Percentiles rank a stretch among this genome's conserved stretches.
Conservation (phyloP, 139 green algal species). For the Picochlorum sp. region DNA sequence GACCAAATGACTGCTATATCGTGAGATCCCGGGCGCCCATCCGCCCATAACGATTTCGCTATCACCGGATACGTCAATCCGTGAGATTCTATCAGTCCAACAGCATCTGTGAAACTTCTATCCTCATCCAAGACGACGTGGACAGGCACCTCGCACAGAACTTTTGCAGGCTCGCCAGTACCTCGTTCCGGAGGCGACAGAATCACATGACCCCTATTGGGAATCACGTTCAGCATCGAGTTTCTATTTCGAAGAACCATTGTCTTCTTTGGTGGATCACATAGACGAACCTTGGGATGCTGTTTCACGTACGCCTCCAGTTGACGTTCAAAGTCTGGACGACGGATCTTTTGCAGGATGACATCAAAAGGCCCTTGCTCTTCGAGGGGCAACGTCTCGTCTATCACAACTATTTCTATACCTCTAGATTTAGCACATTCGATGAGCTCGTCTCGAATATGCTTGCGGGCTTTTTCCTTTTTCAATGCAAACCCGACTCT, state of each 20-base stretch:
- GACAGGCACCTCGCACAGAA: conserved; percentile 12
- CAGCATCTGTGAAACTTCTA: conserved; percentile 15
- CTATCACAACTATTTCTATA: conserved; percentile 43
- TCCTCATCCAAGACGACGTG: conserved; percentile 14
- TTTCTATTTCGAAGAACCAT: conserved; percentile 22
- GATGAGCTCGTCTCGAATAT: conserved; percentile 43
- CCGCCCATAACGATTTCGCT: conserved; percentile 72
- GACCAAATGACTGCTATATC: conserved; percentile 45
- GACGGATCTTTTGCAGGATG: conserved; percentile 67
- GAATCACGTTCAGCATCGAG: conserved; percentile 20
- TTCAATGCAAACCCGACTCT: conserved; percentile 22
- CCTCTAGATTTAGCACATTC: conserved; percentile 23
- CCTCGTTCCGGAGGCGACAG: not conserved
- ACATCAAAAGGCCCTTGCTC: conserved; percentile 55
- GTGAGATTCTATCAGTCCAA: conserved; percentile 14
- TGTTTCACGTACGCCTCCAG: conserved; percentile 43
- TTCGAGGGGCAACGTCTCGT: conserved; percentile 35
- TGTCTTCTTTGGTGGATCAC: conserved; percentile 15
- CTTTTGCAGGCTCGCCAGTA: not conserved
- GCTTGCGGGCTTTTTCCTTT: conserved; percentile 32
- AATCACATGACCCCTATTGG: not conserved
- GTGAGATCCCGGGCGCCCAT: conserved; percentile 68
- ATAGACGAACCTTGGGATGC: conserved; percentile 41
- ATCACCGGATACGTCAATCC: conserved; percentile 57
- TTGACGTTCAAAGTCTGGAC: conserved; percentile 57